Evolutionary conservation across 1,139 yeast species (phyloP).

Genomic region (Wickerhamomyces sp.): DNA sequence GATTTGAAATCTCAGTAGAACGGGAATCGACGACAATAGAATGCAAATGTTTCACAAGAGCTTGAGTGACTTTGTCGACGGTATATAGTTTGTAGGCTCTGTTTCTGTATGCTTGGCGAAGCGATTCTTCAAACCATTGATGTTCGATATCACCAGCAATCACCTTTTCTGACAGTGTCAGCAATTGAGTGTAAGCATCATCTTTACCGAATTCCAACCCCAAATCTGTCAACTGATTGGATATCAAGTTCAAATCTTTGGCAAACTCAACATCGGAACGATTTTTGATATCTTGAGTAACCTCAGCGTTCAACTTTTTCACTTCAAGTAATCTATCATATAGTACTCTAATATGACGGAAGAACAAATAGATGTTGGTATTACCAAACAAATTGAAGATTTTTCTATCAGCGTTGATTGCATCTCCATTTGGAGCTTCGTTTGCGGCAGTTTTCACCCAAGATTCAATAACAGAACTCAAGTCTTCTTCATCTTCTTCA

Average conservation of each 20-base stretch:
- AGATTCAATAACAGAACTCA: conserved; percentile 47
- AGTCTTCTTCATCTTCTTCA: conserved; percentile 33
- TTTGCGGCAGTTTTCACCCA: conserved; percentile 41
- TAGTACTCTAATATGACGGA: conserved; percentile 79
- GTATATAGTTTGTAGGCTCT: conserved; percentile 91
- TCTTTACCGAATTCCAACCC: conserved; percentile 69
- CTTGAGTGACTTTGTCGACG: conserved; percentile 86
- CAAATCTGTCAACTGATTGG: conserved; percentile 72
- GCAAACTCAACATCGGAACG: conserved; percentile 80
- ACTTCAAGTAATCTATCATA: conserved; percentile 78
- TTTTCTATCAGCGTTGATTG: conserved; percentile 26
- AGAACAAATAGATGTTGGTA: conserved; percentile 85
- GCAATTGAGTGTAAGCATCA: conserved; percentile 73
- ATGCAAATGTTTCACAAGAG: conserved; percentile 86
- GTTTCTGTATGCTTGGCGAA: conserved; percentile 93
- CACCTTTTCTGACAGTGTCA: conserved; percentile 64
- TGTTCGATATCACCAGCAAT: conserved; percentile 92
- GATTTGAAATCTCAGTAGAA: conserved; percentile 71
- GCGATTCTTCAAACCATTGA: conserved; percentile 91
- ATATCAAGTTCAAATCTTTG: conserved; percentile 74
- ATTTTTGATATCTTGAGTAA: conserved; percentile 63
- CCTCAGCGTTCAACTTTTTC: conserved; percentile 60
- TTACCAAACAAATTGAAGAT: conserved; percentile 81
- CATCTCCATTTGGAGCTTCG: conserved; percentile 29
- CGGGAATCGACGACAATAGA: conserved; percentile 72